phyloP scores from a whole-genome alignment of 2,329 filamentous ascomycete species.

The Pyrenophora tritici-repentis region DNA sequence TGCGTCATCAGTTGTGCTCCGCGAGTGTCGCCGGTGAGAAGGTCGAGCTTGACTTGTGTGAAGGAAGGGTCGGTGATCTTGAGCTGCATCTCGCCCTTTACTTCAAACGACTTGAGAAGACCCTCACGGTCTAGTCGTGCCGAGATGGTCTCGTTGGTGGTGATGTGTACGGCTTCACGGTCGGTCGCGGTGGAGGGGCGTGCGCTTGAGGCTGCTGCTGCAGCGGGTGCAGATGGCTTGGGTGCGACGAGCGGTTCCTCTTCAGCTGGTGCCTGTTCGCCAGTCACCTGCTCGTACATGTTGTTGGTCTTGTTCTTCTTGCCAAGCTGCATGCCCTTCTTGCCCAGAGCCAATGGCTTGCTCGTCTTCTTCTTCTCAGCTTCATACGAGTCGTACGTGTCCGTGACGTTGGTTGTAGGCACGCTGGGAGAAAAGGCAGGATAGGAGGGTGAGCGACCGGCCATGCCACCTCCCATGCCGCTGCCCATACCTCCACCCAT shows the following conservation, averaged over 20 bases:
- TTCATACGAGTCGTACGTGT: constrained; percentile 92
- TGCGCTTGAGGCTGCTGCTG: constrained; percentile 60
- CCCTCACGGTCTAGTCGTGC: constrained; percentile 90
- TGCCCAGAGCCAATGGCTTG: constrained; percentile 79
- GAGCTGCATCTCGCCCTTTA: constrained; percentile 90
- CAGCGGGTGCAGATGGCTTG: constrained; percentile 56
- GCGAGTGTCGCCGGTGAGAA: constrained; percentile 75
- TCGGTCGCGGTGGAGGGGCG: constrained; percentile 70
- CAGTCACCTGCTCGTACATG: constrained; percentile 94
- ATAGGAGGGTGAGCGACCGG: constrained; percentile 78
- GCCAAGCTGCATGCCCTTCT: constrained; percentile 98
- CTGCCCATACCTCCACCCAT: constrained; percentile 38
- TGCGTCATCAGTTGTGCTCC: constrained; percentile 93
- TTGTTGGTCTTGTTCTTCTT: constrained; percentile 98
- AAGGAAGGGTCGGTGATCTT: constrained; percentile 86
- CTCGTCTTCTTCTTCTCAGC: constrained; percentile 94
- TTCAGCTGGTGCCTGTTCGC: constrained; percentile 80
- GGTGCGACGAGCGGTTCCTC: constrained; percentile 76
- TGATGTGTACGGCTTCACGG: constrained; percentile 84
- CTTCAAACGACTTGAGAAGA: constrained; percentile 79
- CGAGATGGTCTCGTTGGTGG: constrained; percentile 85
- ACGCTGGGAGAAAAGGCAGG: constrained; percentile 85
- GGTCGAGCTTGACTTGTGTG: constrained; percentile 86
- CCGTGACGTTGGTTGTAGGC: constrained; percentile 69
- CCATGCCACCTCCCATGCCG: constrained; percentile 50